Evolutionary conservation across 352 stramenopile genomes (phyloP), one percentile per base, ranked within the genome.

Genomic region (Phytophthora quininea): DNA sequence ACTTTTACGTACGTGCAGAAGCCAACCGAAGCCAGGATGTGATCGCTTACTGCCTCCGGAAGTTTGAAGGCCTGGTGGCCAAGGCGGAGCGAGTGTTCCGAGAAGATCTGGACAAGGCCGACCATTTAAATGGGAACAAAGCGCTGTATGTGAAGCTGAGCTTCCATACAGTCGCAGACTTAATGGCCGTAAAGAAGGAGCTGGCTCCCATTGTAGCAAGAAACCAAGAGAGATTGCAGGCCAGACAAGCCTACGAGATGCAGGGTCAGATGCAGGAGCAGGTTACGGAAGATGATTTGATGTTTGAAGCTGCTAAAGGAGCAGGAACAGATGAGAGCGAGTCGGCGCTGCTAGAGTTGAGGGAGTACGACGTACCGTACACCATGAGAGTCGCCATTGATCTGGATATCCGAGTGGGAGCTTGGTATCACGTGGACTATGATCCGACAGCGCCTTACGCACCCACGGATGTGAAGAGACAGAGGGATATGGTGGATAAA

Each of bases 281-380:
- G 38, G 62, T 79, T 27, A 73, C 73, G 0, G 77, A 86, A 50
- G 78, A 87, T 24, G 79, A 84, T 50, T 53, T 78, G 24, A 49
- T 76, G 35, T 78, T 88, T 62, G 69, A 58, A 37, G 54, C 35
- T 32, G 49, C 27, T 0, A 72, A 70, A 43, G 60, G 56, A 56
- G 27, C 49, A n/a, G 30, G 31, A 0, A 78, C 85, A 8, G 79
- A 90, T 55, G 85, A 94, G 40, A 87, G 71, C 46, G 75, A 98
- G 30, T 88, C 85, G 40, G 76, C 76, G 3, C 64, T 98, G 27
- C 66, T 96, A 5, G 97, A 99, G 53, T 80, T 99, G 32, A 84
- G 97, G 32, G 98, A 99, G 76, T 99, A 99, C 77, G 98, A 99
- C 73, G 97, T 99, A 10, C 96, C 97, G 8, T 99, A 99, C 72